These are phyloP conservation scores for Hamigera avellanea DNA, from an alignment of 495 filamentous ascomycete genomes.

Conservation along the genomic window DNA sequence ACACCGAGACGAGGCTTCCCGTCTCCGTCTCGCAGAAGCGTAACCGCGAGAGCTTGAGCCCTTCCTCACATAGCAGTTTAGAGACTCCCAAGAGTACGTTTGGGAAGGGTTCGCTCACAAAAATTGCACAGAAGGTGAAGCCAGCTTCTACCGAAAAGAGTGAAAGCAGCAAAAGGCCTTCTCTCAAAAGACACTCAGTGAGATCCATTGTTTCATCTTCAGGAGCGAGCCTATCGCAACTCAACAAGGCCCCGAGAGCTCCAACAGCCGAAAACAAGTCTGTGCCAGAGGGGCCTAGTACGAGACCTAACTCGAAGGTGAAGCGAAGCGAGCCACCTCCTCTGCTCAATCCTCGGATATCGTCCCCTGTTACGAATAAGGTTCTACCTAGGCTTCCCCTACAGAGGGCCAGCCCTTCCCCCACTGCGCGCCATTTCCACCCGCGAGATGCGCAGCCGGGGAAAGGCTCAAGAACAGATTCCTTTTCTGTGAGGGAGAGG, in stretches of 20 bases:
- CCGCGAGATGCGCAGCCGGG: constrained; percentile 7
- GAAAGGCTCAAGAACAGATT: constrained; percentile 27
- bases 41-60: not conserved
- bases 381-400: constrained; percentile 31
- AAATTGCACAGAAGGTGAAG: constrained; percentile 26
- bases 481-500: constrained; percentile 40
- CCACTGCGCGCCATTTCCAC: constrained; percentile 6
- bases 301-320: constrained; percentile 4
- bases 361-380: constrained; percentile 19
- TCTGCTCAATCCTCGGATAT: constrained; percentile 2
- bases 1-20: not conserved
- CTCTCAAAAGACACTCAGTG: constrained; percentile 9
- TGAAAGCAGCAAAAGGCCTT: constrained; percentile 13
- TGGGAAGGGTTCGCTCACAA: constrained; percentile 20
- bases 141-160: constrained; percentile 13
- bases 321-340: constrained; percentile 5
- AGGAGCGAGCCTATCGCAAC: constrained; percentile 4
- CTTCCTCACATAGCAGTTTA: constrained; percentile 3
- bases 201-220: constrained; percentile 7
- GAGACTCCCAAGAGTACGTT: constrained; percentile 9
- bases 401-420: constrained; percentile 2
- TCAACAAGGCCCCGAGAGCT: constrained; percentile 9
- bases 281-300: constrained; percentile 7
- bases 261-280: constrained; percentile 12
- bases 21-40: not conserved